phyloP scores from a whole-genome alignment of 176 grass and related monocot genomes.

The Cenchrus purpureus region DNA sequence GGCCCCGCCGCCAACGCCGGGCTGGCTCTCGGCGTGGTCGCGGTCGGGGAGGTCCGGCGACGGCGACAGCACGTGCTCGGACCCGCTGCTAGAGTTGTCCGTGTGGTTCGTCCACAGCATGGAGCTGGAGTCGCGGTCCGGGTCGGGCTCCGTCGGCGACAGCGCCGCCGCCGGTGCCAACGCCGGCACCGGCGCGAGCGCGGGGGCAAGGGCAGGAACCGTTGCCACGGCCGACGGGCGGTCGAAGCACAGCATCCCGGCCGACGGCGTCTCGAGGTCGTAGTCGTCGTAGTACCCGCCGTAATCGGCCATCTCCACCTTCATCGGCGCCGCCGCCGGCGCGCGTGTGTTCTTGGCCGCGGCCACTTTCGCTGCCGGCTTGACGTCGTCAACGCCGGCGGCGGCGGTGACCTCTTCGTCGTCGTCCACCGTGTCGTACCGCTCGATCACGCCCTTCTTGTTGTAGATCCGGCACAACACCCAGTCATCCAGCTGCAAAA shows the following conservation, averaged over 20 bases:
- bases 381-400: constrained; percentile 26
- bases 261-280: not conserved
- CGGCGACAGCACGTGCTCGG: constrained; percentile 73
- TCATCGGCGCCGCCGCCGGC: constrained; percentile 20
- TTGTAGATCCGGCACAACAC: constrained; percentile 96
- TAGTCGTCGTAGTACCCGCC: constrained; percentile 44
- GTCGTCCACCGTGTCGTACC: constrained; percentile 46
- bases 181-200: not conserved
- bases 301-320: constrained; percentile 58
- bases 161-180: not conserved
- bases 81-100: constrained; percentile 68
- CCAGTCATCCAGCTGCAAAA: constrained; percentile 85
- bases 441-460: constrained; percentile 84
- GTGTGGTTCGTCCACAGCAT: constrained; percentile 36
- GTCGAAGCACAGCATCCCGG: constrained; percentile 70
- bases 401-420: not conserved
- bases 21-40: constrained; percentile 74
- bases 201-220: not conserved
- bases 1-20: not conserved
- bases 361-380: constrained; percentile 5
- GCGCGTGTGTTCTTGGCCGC: constrained; percentile 23
- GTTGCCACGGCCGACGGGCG: not conserved
- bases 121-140: constrained; percentile 54
- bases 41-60: constrained; percentile 70
- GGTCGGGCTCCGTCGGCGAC: constrained; percentile 8